A percentile compares a stretch with the other conserved stretches of the same genome.
Conservation (phyloP, 257 asterid genomes). For the Buddleja alternifolia region DNA sequence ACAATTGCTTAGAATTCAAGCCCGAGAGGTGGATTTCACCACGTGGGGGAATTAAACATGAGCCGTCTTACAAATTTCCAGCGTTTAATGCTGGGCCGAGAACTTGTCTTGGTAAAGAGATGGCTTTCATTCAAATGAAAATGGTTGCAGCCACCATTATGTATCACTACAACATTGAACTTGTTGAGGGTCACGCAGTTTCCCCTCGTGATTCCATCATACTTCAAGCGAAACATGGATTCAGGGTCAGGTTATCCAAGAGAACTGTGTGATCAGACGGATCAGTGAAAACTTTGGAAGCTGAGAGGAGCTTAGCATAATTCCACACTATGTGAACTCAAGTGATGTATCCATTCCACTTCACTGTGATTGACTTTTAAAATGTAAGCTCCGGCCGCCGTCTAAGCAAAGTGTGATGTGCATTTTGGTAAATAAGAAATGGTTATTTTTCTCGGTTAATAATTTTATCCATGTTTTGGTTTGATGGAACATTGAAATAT, state of each 20-base stretch:
- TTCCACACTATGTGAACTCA: too few species aligned
- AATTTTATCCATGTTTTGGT: too few species aligned
- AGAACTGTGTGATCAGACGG: conserved; percentile 9
- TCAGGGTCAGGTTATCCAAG: conserved; percentile 34
- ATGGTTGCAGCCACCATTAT: conserved; percentile 43
- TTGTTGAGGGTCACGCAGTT: conserved; percentile 40
- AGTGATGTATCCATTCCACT: too few species aligned
- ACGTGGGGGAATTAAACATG: conserved; percentile 32
- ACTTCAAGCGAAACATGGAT: conserved; percentile 39
- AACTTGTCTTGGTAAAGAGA: conserved; percentile 48
- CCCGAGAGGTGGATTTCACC: conserved; percentile 52
- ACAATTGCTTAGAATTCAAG: conserved; percentile 49
- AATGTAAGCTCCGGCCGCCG: too few species aligned
- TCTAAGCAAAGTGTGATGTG: too few species aligned
- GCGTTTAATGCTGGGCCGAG: conserved; percentile 55
- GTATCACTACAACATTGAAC: conserved; percentile 28
- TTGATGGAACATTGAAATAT: too few species aligned
- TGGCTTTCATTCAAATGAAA: conserved; percentile 50
- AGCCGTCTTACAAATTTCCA: conserved; percentile 49
- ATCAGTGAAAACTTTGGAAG: too few species aligned
- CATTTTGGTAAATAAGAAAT: too few species aligned
- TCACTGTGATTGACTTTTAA: too few species aligned
- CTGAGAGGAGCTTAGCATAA: too few species aligned
- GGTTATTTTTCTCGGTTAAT: too few species aligned
- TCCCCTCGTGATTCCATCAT: conserved; percentile 36